Percentiles rank a stretch among this genome's conserved stretches.
Conservation (phyloP, 306 rosid species). For the Macrotyloma uniflorum region DNA sequence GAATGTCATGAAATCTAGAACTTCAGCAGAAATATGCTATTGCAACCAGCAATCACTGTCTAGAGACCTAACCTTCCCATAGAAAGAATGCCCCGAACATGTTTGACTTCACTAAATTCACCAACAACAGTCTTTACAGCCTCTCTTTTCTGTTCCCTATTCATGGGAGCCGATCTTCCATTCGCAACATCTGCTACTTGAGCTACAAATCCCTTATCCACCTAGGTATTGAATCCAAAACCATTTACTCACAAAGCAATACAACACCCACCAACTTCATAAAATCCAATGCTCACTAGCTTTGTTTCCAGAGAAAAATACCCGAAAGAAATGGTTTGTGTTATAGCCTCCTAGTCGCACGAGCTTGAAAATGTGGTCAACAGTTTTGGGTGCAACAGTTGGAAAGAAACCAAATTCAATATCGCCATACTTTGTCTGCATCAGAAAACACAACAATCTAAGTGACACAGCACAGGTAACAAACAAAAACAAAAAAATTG, state of each 20-base stretch:
- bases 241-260: constrained; percentile 35
- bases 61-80: constrained; percentile 82
- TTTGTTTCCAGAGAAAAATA: constrained; percentile 43
- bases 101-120: constrained; percentile 88
- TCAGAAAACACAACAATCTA: constrained; percentile 28
- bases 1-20: constrained; percentile 15
- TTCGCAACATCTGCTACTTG: constrained; percentile 85
- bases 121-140: constrained; percentile 79
- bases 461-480: neutral
- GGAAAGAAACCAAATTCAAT: constrained; percentile 96
- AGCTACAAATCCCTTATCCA: constrained; percentile 95
- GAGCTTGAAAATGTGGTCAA: constrained; percentile 90
- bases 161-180: constrained; percentile 90
- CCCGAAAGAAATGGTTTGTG: constrained; percentile 94
- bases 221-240: constrained; percentile 52
- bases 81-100: constrained; percentile 92
- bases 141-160: constrained; percentile 69
- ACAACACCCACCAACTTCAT: constrained; percentile 7
- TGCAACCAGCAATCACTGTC: neutral
- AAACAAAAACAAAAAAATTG: constrained; percentile 6
- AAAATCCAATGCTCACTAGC: neutral
- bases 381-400: constrained; percentile 85
- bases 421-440: constrained; percentile 89
- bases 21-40: constrained; percentile 17
- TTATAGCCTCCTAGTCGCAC: constrained; percentile 91